Percentiles rank a stretch among this genome's conserved stretches.
These are phyloP conservation scores for Eucalyptus pumila DNA, from an alignment of 345 rosid genomes.

Conservation along the genomic window DNA sequence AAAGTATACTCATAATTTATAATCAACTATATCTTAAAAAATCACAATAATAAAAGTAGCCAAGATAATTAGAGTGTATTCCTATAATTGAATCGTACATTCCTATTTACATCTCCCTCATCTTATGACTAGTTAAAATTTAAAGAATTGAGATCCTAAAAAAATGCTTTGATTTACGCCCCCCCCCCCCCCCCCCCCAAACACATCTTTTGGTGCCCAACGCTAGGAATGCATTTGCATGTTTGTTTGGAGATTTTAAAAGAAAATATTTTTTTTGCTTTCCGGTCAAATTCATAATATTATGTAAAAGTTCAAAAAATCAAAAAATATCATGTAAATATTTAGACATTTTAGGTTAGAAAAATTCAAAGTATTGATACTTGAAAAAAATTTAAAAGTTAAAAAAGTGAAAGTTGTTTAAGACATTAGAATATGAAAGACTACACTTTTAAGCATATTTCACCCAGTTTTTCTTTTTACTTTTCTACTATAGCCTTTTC, in stretches of 20 bases:
- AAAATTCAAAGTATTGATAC: background rate
- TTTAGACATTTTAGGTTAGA: background rate
- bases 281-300: background rate
- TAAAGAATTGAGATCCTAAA: background rate
- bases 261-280: background rate
- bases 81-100: background rate
- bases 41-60: background rate
- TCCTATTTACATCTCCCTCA: background rate
- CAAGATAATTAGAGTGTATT: background rate
- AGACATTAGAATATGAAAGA: background rate
- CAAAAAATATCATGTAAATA: background rate
- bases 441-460: background rate
- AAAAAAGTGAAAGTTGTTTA: too few species aligned
- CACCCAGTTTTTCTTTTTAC: background rate
- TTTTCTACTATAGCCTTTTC: background rate
- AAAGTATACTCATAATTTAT: background rate
- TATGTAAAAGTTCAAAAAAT: background rate
- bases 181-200: fast-evolving
- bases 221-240: background rate
- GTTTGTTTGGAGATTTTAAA: background rate
- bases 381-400: too few species aligned
- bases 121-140: background rate
- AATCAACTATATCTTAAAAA: background rate
- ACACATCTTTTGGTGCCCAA: background rate
- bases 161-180: background rate